phyloP scores from a whole-genome alignment of 2,329 filamentous ascomycete species.

The Eutypella sp. region DNA sequence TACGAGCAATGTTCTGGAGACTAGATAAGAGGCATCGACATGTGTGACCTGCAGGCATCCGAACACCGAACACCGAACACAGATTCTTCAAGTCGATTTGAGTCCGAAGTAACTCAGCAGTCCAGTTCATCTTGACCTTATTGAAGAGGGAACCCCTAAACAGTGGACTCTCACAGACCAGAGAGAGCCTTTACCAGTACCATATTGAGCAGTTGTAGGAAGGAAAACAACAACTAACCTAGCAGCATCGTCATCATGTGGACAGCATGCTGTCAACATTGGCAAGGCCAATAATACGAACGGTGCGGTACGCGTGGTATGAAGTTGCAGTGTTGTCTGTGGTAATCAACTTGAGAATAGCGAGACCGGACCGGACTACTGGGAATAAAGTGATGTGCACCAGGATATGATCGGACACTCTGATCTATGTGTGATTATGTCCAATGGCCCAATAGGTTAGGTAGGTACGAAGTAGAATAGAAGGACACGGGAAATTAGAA shows the following conservation, averaged over 20 bases:
- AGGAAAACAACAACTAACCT: neutral
- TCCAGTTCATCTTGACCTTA: too few relatives aligned
- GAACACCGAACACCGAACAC: too few relatives aligned
- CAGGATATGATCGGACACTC: neutral
- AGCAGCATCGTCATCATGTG: neutral
- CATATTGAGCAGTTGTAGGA: too few relatives aligned
- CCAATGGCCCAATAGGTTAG: neutral
- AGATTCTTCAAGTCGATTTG: too few relatives aligned
- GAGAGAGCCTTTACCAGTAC: too few relatives aligned
- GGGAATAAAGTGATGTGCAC: neutral
- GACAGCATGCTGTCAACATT: neutral
- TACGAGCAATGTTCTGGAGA: constrained; percentile 14
- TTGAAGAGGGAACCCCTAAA: too few relatives aligned
- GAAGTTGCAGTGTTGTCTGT: too few relatives aligned
- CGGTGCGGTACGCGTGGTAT: neutral
- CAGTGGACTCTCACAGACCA: too few relatives aligned
- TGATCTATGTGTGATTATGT: neutral
- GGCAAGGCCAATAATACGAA: neutral
- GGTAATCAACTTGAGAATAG: too few relatives aligned
- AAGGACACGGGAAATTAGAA: neutral
- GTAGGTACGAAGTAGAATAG: neutral
- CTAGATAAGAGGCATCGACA: constrained; percentile 6
- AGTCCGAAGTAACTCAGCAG: too few relatives aligned
- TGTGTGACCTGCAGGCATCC: constrained; percentile 6
- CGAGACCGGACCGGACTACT: too few relatives aligned